Evolutionary conservation across 805 yeast species (phyloP), one percentile per base, ranked within the genome.

Genomic region (Starmerella stellata): DNA sequence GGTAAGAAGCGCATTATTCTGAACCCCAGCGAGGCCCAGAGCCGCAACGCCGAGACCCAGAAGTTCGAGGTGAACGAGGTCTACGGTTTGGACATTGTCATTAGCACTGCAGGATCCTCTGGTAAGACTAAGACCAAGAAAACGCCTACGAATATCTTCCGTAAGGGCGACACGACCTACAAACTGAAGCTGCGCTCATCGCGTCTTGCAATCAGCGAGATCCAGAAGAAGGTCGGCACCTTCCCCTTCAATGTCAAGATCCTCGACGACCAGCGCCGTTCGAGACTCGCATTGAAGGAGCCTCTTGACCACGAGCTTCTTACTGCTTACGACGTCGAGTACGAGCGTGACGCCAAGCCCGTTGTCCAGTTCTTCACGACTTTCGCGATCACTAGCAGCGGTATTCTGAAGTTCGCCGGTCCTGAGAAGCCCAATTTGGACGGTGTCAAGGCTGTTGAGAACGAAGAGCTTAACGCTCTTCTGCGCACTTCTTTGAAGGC

Each of bases 341-440:
- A 70, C 55, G 82, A 75, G 54, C 74, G 72, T 62, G 72, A 73
- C 46, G 75, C 72, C 43, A 75, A 72, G 56, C 61, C 53, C 42
- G 68, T 78, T 48, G 80, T 78, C 24, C 82, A 78, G 62, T 73
- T 63, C 56, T 77, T 73, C 63, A 70, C 81, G 48, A 78, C 87
- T 35, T 69, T 78, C 52, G 83, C 78, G 27, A 57, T 78, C 51
- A 77, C 83, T 55, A 73, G 73, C 60, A 71, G 71, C 50, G 87
- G 87, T 37, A 62, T 73, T 50, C 70, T 75, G 49, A 74, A 70
- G 61, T 65, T 72, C 51, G 69, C 83, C 36, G 54, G 66, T 16
- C 70, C 80, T 16, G 53, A 56, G n/a, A 48, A 51, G 30, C 63
- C 63, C 25, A 56, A 64, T 40, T 69, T 75, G 45, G 64, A 69